Evolutionary conservation across 768 basidiomycete genomes (phyloP), one percentile per base, ranked within the genome.

Genomic region (Gloeopeniophorella convolvens): DNA sequence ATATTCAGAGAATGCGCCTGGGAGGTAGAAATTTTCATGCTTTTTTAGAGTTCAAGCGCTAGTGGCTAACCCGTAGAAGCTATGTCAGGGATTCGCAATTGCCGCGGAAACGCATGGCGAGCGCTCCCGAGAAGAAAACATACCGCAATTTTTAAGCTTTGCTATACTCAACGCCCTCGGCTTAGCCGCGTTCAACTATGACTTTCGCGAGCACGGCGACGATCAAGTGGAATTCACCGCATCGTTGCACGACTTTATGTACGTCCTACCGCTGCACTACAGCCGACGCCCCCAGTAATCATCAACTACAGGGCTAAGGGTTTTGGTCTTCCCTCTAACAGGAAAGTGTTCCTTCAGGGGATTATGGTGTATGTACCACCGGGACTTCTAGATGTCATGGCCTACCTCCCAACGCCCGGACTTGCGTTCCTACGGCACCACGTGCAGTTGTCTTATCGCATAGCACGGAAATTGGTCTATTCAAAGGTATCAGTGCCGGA

Each of bases 341-440:
- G 49, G 54, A 55, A 54, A 16, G 51, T 53, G 8, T 53, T 54
- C 5, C 36, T 47, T 13, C 47, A 56, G 33, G 51, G 47, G 13
- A 42, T 54, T 12, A 49, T 54, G 48, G 42, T 36, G 7, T 44
- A 50, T 21, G 24, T 55, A 2, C 48, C 56, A 12, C 40, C 43
- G 8, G 40, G 21, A 23, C 28, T 50, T 16, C 28, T 55, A 27
- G 44, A 46, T 21, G 7, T 11, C 27, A 47, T 47, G 54, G 37
- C 42, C 16, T 28, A 53, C 26, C n/a, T 53, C 16, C 50, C 54
- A 20, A 42, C 54, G 3, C 33, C 54, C 16, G 50, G 50, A 16
- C 54, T 55, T 27, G 28, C 35, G 18, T 55, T 52, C 35, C 32
- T 55, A 18, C 54, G 50, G 45, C 50, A 39, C 21, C 44, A 55